Evolutionary conservation across 1,284 basidiomycete species (phyloP).

Genomic region (Boletus semigastroideus): DNA sequence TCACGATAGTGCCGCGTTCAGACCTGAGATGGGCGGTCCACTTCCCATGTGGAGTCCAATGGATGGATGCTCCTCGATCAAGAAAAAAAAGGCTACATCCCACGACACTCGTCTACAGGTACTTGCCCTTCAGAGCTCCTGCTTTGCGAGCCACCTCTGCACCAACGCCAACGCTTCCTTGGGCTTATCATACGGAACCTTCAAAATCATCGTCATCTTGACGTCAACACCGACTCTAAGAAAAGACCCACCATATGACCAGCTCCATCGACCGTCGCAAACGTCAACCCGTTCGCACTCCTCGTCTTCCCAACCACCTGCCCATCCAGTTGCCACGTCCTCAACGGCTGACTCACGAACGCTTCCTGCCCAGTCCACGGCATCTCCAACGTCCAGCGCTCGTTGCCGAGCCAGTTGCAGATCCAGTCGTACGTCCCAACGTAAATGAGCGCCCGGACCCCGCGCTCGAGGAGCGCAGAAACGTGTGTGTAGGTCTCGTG

Average conservation of each 20-base stretch:
- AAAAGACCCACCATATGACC: conserved; percentile 59
- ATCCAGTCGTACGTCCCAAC: conserved; percentile 73
- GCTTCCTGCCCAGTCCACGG: conserved; percentile 62
- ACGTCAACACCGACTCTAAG: conserved; percentile 3
- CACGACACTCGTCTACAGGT: too few species aligned
- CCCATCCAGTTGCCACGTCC: conserved; percentile 55
- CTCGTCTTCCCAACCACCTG: conserved; percentile 56
- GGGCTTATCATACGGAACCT: conserved; percentile 43
- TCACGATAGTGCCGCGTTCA: too few species aligned
- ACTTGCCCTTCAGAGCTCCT: conserved; percentile 37
- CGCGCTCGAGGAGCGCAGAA: conserved; percentile 71
- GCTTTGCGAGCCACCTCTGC: conserved; percentile 49
- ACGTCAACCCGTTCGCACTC: conserved; percentile 59
- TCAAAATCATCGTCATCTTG: background rate
- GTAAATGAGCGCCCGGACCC: conserved; percentile 72
- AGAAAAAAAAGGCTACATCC: too few species aligned
- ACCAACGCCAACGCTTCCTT: conserved; percentile 49
- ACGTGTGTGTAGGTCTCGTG: conserved; percentile 57
- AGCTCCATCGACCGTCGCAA: conserved; percentile 57
- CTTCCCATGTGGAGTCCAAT: too few species aligned
- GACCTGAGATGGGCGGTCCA: too few species aligned
- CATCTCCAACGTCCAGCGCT: conserved; percentile 59
- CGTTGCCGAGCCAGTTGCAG: conserved; percentile 76
- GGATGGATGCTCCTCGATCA: too few species aligned
- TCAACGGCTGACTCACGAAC: conserved; percentile 46